Conservation (phyloP, 2,329 filamentous ascomycete species). For the Neonectria punicea region DNA sequence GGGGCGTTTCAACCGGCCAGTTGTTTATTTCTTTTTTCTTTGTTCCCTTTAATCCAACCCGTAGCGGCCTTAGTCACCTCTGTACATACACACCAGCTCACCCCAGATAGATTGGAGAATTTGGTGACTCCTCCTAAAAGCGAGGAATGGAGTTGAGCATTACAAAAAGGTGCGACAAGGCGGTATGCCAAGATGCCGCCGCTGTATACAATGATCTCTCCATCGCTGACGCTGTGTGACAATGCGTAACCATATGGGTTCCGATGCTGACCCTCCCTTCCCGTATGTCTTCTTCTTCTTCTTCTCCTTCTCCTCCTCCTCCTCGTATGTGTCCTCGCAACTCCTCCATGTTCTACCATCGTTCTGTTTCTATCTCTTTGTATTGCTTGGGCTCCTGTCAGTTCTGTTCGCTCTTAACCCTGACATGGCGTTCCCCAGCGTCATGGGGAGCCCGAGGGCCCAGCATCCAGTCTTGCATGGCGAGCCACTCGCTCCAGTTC, state of each 20-base stretch:
- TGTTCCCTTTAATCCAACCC: constrained; percentile 20
- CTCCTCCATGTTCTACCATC: not conserved
- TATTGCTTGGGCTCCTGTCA: constrained; percentile 3
- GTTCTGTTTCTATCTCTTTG: not conserved
- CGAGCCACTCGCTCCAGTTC: constrained; percentile 93
- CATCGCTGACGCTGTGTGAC: constrained; percentile 14
- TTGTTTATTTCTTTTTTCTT: constrained; percentile 24
- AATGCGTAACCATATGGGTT: not conserved
- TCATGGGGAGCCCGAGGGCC: constrained; percentile 75
- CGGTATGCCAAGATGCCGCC: constrained; percentile 6
- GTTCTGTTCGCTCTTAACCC: constrained; percentile 46
- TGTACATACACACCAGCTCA: constrained; percentile 22
- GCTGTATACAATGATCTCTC: constrained; percentile 10
- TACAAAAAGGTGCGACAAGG: constrained; percentile 6
- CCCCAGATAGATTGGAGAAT: constrained; percentile 27
- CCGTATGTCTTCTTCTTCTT: not conserved
- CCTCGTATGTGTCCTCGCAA: not conserved
- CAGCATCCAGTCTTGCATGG: constrained; percentile 99
- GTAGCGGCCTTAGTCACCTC: constrained; percentile 3
- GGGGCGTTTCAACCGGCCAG: constrained; percentile 41
- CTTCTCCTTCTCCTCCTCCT: not conserved
- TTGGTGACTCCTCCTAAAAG: constrained; percentile 6
- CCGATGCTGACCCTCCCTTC: not conserved
- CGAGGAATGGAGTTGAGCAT: constrained; percentile 23
- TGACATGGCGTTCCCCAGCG: constrained; percentile 42